A percentile compares a stretch with the other conserved stretches of the same genome.
These are phyloP conservation scores for Candida fluviatilis DNA, from an alignment of 805 yeast species.

Conservation along the genomic window DNA sequence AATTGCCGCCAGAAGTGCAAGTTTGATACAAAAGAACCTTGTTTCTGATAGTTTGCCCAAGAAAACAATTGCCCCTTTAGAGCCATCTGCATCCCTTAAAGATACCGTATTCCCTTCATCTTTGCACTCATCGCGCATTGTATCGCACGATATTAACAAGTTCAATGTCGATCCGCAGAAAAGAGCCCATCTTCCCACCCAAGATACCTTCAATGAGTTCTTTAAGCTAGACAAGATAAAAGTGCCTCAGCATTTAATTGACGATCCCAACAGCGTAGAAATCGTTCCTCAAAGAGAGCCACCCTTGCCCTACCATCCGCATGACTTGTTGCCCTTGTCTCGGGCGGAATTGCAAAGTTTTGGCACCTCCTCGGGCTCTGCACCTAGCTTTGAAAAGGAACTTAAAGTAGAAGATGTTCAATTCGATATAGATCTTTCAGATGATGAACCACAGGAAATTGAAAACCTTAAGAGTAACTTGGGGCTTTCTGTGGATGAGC, in stretches of 20 bases:
- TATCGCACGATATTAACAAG: slow-evolving; percentile 7
- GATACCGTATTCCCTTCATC: slow-evolving; percentile 1
- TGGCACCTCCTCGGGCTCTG: slow-evolving; percentile 12
- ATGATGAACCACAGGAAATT: slow-evolving; percentile 1
- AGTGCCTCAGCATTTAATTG: slow-evolving; percentile 12
- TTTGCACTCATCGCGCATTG: slow-evolving; percentile 19
- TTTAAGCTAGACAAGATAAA: slow-evolving; percentile 7
- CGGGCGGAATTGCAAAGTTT: slow-evolving; percentile 19
- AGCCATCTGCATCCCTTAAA: not conserved
- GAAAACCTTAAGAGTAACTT: slow-evolving; percentile 11
- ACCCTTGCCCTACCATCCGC: slow-evolving; percentile 42
- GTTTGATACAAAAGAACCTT: slow-evolving; percentile 10
- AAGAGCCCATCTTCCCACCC: slow-evolving; percentile 5
- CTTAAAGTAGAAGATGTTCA: slow-evolving; percentile 12
- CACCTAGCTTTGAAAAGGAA: slow-evolving; percentile 6
- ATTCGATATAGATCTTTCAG: slow-evolving; percentile 7
- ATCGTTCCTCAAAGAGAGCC: slow-evolving; percentile 20
- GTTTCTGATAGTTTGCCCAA: slow-evolving; percentile 3
- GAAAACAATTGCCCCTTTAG: not conserved
- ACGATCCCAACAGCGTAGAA: slow-evolving; percentile 18
- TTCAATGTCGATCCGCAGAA: slow-evolving; percentile 28
- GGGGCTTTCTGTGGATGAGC: slow-evolving; percentile 32
- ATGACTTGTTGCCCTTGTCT: slow-evolving; percentile 38
- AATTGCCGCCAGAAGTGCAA: slow-evolving; percentile 16
- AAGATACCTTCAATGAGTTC: not conserved